These are phyloP conservation scores for Flaveria brownii DNA, from an alignment of 129 eudicot genomes.

Conservation along the genomic window DNA sequence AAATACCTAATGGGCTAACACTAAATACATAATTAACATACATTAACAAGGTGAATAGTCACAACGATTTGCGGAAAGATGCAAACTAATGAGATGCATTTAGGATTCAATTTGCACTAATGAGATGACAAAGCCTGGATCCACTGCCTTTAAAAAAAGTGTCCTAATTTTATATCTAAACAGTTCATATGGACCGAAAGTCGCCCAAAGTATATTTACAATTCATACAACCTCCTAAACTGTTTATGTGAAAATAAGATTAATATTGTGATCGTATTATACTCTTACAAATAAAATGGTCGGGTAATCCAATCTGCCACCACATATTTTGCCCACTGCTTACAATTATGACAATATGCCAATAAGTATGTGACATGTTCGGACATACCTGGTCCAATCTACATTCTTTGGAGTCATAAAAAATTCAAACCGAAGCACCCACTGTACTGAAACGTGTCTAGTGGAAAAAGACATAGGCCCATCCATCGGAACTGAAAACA, in stretches of 20 bases:
- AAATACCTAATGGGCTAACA: too few relatives aligned
- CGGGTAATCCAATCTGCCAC: not conserved
- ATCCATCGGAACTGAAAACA: constrained; percentile 93
- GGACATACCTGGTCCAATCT: constrained; percentile 86
- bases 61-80: too few relatives aligned
- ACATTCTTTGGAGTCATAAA: constrained; percentile 85
- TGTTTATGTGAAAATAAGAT: not conserved
- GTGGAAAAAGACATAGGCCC: constrained; percentile 99
- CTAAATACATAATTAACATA: too few relatives aligned
- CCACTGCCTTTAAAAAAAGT: too few relatives aligned
- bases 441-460: constrained; percentile 85
- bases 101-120: too few relatives aligned
- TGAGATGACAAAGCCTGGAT: too few relatives aligned
- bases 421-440: constrained; percentile 98
- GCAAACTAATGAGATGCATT: too few relatives aligned
- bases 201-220: not conserved
- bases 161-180: not conserved
- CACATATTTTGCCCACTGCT: not conserved
- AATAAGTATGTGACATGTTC: constrained; percentile 1
- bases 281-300: not conserved
- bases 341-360: not conserved
- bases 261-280: not conserved
- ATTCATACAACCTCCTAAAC: not conserved
- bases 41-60: too few relatives aligned
- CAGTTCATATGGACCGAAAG: not conserved